These are phyloP conservation scores for Teunomyces kruisii DNA, from an alignment of 805 yeast genomes.

Conservation along the genomic window DNA sequence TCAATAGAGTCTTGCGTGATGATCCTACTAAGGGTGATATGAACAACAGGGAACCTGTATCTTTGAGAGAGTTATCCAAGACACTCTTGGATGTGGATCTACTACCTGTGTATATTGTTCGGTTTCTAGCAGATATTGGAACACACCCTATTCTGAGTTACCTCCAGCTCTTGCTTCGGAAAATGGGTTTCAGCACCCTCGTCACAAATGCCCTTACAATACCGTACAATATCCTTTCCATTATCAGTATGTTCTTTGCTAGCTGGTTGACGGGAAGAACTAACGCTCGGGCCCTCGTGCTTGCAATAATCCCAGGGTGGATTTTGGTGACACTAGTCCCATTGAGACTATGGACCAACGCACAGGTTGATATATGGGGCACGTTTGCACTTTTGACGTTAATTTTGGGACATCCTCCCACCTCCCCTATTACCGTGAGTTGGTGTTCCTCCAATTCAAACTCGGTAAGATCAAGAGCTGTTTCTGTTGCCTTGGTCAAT, in stretches of 20 bases:
- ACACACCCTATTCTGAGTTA: constrained; percentile 9
- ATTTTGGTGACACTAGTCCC: constrained; percentile 29
- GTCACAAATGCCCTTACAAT: constrained; percentile 52
- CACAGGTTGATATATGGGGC: constrained; percentile 41
- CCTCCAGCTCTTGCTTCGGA: constrained; percentile 11
- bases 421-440: constrained; percentile 55
- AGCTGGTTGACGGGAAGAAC: constrained; percentile 22
- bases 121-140: constrained; percentile 17
- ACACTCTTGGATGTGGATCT: constrained; percentile 38
- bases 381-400: constrained; percentile 39
- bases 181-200: constrained; percentile 52
- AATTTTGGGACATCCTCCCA: constrained; percentile 45
- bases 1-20: constrained; percentile 58
- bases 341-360: constrained; percentile 41
- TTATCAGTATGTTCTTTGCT: constrained; percentile 16
- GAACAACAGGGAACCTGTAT: constrained; percentile 58
- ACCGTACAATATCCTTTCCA: constrained; percentile 42
- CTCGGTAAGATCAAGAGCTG: constrained; percentile 62
- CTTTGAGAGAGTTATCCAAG: constrained; percentile 35
- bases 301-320: constrained; percentile 24
- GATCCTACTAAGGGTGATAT: constrained; percentile 64
- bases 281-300: constrained; percentile 22
- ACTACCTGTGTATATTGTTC: constrained; percentile 13
- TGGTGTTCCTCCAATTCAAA: constrained; percentile 66
- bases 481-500: constrained; percentile 66